Conservation (phyloP, 2,329 filamentous ascomycete genomes). For the Blumeriella jaapii region DNA sequence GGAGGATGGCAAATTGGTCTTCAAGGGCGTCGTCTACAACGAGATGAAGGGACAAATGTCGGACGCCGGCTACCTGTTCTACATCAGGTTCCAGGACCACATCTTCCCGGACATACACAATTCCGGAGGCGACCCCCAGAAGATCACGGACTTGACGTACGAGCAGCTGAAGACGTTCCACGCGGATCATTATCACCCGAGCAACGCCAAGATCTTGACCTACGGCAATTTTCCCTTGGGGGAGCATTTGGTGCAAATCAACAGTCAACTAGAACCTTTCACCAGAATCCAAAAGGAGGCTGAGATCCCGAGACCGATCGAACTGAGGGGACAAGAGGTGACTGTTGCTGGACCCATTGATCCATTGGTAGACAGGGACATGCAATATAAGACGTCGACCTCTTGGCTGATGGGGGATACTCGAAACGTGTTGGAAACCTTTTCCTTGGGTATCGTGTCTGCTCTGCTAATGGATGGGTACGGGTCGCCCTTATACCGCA, state of each 20-base stretch:
- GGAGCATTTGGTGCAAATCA: slow-evolving; percentile 70
- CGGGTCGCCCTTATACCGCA: slow-evolving; percentile 83
- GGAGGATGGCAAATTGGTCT: slow-evolving; percentile 62
- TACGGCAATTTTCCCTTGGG: slow-evolving; percentile 86
- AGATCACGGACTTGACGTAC: slow-evolving; percentile 91
- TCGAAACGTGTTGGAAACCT: slow-evolving; percentile 73
- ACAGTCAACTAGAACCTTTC: slow-evolving; percentile 63
- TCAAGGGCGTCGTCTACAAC: slow-evolving; percentile 98
- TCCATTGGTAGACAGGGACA: slow-evolving; percentile 71
- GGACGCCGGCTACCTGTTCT: slow-evolving; percentile 90
- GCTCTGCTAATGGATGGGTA: slow-evolving; percentile 87
- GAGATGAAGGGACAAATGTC: slow-evolving; percentile 99
- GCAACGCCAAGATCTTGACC: slow-evolving; percentile 90
- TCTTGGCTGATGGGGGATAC: slow-evolving; percentile 87
- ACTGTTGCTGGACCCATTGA: slow-evolving; percentile 74
- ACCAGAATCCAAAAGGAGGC: slow-evolving; percentile 56
- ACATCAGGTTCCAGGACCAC: slow-evolving; percentile 88
- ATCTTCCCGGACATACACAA: slow-evolving; percentile 93
- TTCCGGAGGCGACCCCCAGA: slow-evolving; percentile 89
- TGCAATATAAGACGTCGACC: slow-evolving; percentile 86
- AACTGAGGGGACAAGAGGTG: slow-evolving; percentile 51
- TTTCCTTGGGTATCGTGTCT: slow-evolving; percentile 71
- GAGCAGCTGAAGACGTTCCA: slow-evolving; percentile 83
- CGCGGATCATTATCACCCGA: slow-evolving; percentile 88
- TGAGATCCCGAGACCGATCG: slow-evolving; percentile 66